Evolutionary conservation across 179 eudicot species (phyloP), one percentile per base, ranked within the genome.

Genomic region (Actinidia arguta): DNA sequence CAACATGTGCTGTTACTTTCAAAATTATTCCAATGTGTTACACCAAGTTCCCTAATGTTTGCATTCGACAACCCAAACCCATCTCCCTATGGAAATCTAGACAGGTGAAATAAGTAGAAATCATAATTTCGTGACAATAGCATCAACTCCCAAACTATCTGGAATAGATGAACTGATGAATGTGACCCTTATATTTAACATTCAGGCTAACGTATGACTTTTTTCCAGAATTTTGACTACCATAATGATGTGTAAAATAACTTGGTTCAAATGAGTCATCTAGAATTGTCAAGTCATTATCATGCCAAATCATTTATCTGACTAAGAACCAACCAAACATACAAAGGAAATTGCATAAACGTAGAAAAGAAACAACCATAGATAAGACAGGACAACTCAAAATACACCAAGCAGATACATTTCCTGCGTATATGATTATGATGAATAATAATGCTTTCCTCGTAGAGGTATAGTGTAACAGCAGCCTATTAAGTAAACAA

Each of bases 1-100:
- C 46, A 52, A 14, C 36, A 75, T 27, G 16, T 72, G 48, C 58
- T 8, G 48, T 13, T 51, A 7, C 22, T 68, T 66, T 68, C 61
- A 70, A 46, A 68, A 79, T 52, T 66, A 13, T 66, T 8, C 68
- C 71, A 4, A 31, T 56, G 17, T 39, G 8, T 18, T 18, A 75
- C 20, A n/a, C 18, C 64, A 75, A 75, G 51, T 76, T 25, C 51
- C 17, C 51, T 39, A 68, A 50, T 31, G 42, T 44, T 80, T 8
- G 24, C 56, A 55, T 24, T 39, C 82, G 22, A 80, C 52, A 79
- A 52, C 20, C 55, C 48, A 78, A 66, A 47, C 12, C 17, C 46
- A 24, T 36, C 61, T 66, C 36, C 39, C 48, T n/a, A 14, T 6
- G 42, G 5, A 39, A 22, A 20, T 36, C 51, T 52, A 39, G 50